Conservation (phyloP, 1,139 yeast species). For the Kodamaea anthophila region DNA sequence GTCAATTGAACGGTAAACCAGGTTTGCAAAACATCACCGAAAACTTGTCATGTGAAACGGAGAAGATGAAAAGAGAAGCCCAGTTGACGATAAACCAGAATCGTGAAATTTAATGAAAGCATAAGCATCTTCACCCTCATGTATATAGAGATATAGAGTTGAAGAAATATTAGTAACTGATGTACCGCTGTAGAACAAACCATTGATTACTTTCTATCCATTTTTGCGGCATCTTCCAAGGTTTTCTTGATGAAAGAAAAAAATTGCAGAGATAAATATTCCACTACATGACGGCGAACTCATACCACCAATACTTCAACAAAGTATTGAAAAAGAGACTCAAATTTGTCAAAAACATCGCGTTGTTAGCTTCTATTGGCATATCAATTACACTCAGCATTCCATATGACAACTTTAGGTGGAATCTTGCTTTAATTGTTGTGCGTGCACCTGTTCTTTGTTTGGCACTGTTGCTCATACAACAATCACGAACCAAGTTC, state of each 20-base stretch:
- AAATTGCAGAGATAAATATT: conserved; percentile 1
- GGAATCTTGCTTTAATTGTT: conserved; percentile 21
- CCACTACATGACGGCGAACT: conserved; percentile 9
- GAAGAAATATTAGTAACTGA: conserved; percentile 1
- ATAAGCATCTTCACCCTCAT: neutral
- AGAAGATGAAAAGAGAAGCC: conserved; percentile 34
- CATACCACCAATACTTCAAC: conserved; percentile 24
- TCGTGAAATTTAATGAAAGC: conserved; percentile 1
- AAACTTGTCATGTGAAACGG: conserved; percentile 22
- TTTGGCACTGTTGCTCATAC: conserved; percentile 29
- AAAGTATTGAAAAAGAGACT: conserved; percentile 32
- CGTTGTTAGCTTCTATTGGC: conserved; percentile 21
- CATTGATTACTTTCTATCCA: too few relatives aligned
- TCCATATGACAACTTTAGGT: conserved; percentile 29
- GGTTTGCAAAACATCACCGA: conserved; percentile 32
- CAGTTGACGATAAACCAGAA: conserved; percentile 20
- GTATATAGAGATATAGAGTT: conserved; percentile 2
- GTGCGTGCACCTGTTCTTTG: conserved; percentile 30
- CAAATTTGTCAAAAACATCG: conserved; percentile 30
- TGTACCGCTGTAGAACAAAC: too few relatives aligned
- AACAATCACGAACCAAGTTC: conserved; percentile 43
- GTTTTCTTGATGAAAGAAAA: too few relatives aligned
- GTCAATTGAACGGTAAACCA: conserved; percentile 20
- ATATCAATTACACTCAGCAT: conserved; percentile 20
- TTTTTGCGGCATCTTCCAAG: too few relatives aligned